Conservation (phyloP, 805 yeast genomes). For the Candida railenensis region DNA sequence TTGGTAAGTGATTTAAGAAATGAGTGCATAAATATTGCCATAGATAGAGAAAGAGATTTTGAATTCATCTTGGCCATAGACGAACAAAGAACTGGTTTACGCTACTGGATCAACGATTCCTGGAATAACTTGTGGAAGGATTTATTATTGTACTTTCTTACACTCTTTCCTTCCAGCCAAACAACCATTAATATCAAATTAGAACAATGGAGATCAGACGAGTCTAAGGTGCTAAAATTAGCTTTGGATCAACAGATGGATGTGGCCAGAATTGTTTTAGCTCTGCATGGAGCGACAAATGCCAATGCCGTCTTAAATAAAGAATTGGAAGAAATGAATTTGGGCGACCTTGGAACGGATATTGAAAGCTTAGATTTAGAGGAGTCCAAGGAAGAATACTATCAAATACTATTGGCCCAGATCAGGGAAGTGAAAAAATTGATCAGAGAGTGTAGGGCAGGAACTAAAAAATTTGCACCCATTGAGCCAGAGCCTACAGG, state of each 20-base stretch:
- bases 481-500: too few species aligned
- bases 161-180: slow-evolving; percentile 16
- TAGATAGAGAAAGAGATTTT: slow-evolving; percentile 22
- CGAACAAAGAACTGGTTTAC: slow-evolving; percentile 2
- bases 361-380: slow-evolving; percentile 2
- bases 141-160: slow-evolving; percentile 12
- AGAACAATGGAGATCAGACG: slow-evolving; percentile 16
- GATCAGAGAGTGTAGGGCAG: background rate
- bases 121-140: slow-evolving; percentile 20
- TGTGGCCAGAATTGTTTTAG: background rate
- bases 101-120: slow-evolving; percentile 9
- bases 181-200: slow-evolving; percentile 11
- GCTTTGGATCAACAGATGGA: background rate
- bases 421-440: slow-evolving; percentile 1
- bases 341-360: slow-evolving; percentile 4
- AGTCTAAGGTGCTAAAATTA: slow-evolving; percentile 14
- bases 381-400: slow-evolving; percentile 3
- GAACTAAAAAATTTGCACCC: background rate
- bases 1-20: slow-evolving; percentile 7
- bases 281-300: background rate
- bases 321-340: background rate
- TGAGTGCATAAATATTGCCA: slow-evolving; percentile 12
- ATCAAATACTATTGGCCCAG: slow-evolving; percentile 4
- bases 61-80: slow-evolving; percentile 13
- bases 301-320: background rate